A percentile compares a stretch with the other conserved stretches of the same genome.
Conservation (phyloP, 2,329 filamentous ascomycete genomes). For the Ceratocystis destructans region DNA sequence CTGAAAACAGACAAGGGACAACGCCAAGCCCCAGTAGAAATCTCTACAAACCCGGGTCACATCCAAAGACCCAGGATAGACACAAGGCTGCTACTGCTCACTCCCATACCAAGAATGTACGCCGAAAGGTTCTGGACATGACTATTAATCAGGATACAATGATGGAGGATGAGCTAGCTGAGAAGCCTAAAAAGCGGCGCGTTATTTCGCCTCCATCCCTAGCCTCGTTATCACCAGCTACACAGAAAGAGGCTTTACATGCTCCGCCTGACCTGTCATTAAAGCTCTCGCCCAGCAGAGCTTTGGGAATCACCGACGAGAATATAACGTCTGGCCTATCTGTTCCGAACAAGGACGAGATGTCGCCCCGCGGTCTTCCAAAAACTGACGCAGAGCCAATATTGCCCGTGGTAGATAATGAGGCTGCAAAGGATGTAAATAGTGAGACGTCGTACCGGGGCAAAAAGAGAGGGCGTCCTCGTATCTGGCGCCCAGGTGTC, state of each 20-base stretch:
- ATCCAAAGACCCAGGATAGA: not conserved
- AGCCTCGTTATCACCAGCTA: not conserved
- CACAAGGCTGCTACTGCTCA: not conserved
- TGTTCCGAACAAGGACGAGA: not conserved
- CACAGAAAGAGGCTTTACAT: not conserved
- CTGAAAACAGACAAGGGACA: not conserved
- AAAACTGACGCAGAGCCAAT: not conserved
- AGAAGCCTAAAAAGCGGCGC: conserved; percentile 10
- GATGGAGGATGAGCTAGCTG: conserved; percentile 1
- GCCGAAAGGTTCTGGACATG: not conserved
- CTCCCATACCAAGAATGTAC: not conserved
- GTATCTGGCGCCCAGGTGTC: not conserved
- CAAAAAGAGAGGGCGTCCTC: not conserved
- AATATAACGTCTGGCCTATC: not conserved
- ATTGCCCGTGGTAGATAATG: not conserved
- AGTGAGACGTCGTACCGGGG: not conserved
- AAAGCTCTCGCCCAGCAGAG: not conserved
- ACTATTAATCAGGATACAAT: not conserved
- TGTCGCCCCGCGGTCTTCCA: not conserved
- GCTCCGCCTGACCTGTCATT: not conserved
- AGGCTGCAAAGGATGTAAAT: not conserved
- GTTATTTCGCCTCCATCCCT: not conserved
- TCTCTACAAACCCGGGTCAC: not conserved
- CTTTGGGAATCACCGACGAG: too few relatives aligned
- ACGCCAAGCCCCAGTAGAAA: not conserved